phyloP scores from a whole-genome alignment of 2,329 filamentous ascomycete species.

The Pseudogymnoascus sp. region DNA sequence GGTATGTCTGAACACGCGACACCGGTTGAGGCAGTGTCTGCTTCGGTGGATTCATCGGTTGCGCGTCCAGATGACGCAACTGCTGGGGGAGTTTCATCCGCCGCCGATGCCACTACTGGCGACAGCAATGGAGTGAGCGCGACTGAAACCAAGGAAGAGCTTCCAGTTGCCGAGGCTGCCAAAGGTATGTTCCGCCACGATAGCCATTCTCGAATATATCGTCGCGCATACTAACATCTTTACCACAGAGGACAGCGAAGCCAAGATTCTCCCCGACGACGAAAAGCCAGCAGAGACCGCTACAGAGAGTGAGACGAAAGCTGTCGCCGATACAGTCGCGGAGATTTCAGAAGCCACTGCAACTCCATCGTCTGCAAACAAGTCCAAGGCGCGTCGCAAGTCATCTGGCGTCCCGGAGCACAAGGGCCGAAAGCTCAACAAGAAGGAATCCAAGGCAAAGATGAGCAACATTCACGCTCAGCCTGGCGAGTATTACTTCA shows the following conservation, averaged over 20 bases:
- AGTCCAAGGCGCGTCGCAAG: conserved; percentile 61
- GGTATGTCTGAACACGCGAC: conserved; percentile 10
- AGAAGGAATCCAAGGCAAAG: conserved; percentile 73
- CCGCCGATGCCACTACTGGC: background rate
- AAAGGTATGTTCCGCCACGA: conserved; percentile 1
- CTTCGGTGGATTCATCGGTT: conserved; percentile 5
- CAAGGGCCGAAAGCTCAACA: conserved; percentile 75
- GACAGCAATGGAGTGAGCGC: conserved; percentile 4
- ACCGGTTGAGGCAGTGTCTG: background rate
- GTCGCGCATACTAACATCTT: background rate
- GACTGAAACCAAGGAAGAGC: background rate
- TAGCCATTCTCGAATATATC: background rate
- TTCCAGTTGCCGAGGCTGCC: background rate
- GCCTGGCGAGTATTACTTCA: conserved; percentile 86
- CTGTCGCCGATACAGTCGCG: conserved; percentile 26
- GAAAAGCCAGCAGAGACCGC: conserved; percentile 26
- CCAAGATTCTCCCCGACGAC: conserved; percentile 15
- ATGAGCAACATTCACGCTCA: conserved; percentile 70
- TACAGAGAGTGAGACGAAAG: conserved; percentile 30
- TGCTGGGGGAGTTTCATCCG: background rate
- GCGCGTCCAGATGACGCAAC: conserved; percentile 3
- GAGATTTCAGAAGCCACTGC: conserved; percentile 30
- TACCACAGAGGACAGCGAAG: conserved; percentile 16
- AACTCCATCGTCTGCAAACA: conserved; percentile 36
- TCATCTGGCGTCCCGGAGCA: conserved; percentile 58